Conservation (phyloP, 2,329 filamentous ascomycete species). For the Simplicillium sp. region DNA sequence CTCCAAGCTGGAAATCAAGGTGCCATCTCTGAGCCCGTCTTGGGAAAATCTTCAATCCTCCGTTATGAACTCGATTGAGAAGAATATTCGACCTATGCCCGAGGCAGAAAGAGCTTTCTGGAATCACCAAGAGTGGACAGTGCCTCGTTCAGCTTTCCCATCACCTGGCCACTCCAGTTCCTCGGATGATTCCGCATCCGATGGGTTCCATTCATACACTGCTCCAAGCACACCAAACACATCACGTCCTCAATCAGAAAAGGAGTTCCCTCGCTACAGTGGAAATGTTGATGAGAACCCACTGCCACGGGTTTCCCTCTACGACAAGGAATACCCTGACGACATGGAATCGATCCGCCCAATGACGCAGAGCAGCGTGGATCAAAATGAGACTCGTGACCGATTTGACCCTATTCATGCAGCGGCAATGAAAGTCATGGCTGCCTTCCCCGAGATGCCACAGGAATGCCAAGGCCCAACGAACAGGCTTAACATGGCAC, state of each 20-base stretch:
- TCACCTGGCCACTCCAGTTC: slow-evolving; percentile 15
- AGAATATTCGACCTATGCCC: slow-evolving; percentile 5
- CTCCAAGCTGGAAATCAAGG: too few relatives aligned
- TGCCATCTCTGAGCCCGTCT: slow-evolving; percentile 2
- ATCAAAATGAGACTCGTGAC: slow-evolving; percentile 1
- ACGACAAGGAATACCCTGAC: slow-evolving; percentile 6
- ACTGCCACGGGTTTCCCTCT: slow-evolving; percentile 4
- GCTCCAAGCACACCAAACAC: slow-evolving; percentile 27
- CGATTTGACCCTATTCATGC: slow-evolving; percentile 19
- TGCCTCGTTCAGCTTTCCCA: slow-evolving; percentile 5
- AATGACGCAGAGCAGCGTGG: too few relatives aligned
- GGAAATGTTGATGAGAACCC: slow-evolving; percentile 1
- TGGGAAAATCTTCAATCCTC: slow-evolving; percentile 11
- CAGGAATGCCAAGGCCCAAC: slow-evolving; percentile 1
- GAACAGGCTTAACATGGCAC: neutral
- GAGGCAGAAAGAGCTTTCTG: slow-evolving; percentile 4
- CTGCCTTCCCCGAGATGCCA: slow-evolving; percentile 15
- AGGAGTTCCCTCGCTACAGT: slow-evolving; percentile 13
- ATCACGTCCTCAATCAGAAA: slow-evolving; percentile 30
- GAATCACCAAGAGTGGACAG: slow-evolving; percentile 6
- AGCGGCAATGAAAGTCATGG: slow-evolving; percentile 20
- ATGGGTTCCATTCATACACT: slow-evolving; percentile 24
- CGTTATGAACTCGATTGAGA: slow-evolving; percentile 10
- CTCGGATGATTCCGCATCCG: slow-evolving; percentile 27
- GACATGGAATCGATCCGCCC: slow-evolving; percentile 3